Evolutionary conservation across 495 filamentous ascomycete genomes (phyloP).

Genomic region (Parathielavia appendiculata): DNA sequence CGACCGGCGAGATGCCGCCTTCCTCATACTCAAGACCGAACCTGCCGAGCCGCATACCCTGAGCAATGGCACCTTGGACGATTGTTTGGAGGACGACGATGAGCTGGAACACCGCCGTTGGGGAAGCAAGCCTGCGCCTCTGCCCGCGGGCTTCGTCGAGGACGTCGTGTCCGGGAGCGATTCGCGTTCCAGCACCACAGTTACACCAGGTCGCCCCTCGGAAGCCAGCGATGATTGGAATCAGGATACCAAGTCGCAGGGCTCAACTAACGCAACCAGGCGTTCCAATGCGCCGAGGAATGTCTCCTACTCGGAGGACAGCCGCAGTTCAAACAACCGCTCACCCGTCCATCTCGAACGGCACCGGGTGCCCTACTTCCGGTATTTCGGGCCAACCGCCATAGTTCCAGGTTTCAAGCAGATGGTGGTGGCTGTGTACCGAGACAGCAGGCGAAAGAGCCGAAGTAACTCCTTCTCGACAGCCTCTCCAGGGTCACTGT

Average conservation of each 20-base stretch:
- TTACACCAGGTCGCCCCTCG: conserved; percentile 13
- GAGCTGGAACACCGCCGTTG: conserved; percentile 33
- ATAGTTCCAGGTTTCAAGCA: conserved; percentile 91
- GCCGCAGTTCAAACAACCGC: conserved; percentile 37
- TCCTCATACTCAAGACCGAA: conserved; percentile 22
- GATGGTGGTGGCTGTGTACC: conserved; percentile 72
- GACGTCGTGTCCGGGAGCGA: conserved; percentile 21
- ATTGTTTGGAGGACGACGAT: conserved; percentile 34
- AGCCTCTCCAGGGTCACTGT: conserved; percentile 35
- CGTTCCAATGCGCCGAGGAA: conserved; percentile 27
- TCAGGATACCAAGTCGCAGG: conserved; percentile 25
- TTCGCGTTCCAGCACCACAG: conserved; percentile 24
- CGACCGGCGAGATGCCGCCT: conserved; percentile 14
- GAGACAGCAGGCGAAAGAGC: conserved; percentile 45
- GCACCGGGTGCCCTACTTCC: conserved; percentile 74
- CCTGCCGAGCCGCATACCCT: conserved; percentile 22
- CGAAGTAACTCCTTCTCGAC: conserved; percentile 38
- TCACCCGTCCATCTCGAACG: conserved; percentile 49
- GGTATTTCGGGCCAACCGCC: conserved; percentile 83
- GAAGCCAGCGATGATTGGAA: conserved; percentile 31
- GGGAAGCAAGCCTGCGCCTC: conserved; percentile 24
- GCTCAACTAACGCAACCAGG: conserved; percentile 21
- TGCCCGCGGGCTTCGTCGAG: conserved; percentile 23
- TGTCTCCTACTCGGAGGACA: conserved; percentile 39
- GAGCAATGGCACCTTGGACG: conserved; percentile 27